Percentiles rank a stretch among this genome's conserved stretches.
phyloP scores from a whole-genome alignment of 345 rosid genomes.

The Ceriops zippeliana region DNA sequence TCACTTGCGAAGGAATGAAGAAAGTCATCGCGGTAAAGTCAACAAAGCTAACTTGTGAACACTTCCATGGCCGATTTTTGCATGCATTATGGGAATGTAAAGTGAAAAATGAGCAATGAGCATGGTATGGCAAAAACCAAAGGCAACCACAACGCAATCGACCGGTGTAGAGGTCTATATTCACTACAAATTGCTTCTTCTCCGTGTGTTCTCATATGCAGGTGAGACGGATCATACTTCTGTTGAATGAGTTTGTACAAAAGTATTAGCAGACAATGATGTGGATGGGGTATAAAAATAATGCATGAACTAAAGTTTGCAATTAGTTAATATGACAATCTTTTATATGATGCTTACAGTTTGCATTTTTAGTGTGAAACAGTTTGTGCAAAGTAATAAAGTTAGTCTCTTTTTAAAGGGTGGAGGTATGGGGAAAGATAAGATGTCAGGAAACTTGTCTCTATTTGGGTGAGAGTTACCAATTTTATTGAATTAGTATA shows the following conservation, averaged over 20 bases:
- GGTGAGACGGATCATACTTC: neutral
- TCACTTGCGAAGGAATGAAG: slow-evolving; percentile 24
- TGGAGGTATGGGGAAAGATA: too few relatives aligned
- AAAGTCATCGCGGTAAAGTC: slow-evolving; percentile 21
- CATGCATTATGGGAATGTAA: too few relatives aligned
- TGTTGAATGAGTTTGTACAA: neutral
- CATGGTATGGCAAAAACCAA: too few relatives aligned
- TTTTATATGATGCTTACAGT: too few relatives aligned
- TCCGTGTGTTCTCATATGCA: neutral
- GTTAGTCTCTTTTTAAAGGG: too few relatives aligned
- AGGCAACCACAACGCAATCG: neutral
- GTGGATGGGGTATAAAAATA: neutral
- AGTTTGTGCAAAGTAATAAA: too few relatives aligned
- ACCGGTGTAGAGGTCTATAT: neutral
- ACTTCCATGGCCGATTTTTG: too few relatives aligned
- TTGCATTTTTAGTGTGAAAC: too few relatives aligned
- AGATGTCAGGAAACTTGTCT: too few relatives aligned
- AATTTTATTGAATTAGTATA: too few relatives aligned
- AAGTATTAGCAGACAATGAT: neutral
- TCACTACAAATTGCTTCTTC: neutral
- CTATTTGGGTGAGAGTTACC: too few relatives aligned
- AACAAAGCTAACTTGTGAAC: slow-evolving; percentile 24
- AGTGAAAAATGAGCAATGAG: too few relatives aligned
- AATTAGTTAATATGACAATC: neutral
- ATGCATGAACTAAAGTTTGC: neutral